phyloP scores from a whole-genome alignment of 345 rosid genomes.

The Erucastrum elatum region DNA sequence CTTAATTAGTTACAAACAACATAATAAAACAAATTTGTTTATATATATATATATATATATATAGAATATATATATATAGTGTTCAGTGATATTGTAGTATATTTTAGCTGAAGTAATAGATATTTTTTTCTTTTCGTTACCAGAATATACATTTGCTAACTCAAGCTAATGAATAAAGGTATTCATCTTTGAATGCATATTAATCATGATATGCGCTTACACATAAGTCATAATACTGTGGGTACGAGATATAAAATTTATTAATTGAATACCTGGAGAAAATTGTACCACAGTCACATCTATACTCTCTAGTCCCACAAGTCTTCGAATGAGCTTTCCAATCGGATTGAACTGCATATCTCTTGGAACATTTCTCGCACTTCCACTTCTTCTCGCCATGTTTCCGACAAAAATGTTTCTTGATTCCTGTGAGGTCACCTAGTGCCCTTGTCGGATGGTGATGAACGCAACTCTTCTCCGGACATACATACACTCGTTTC shows the following conservation, averaged over 20 bases:
- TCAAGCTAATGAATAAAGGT: background rate
- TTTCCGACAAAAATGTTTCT: constrained; percentile 92
- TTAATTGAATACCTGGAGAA: constrained; percentile 66
- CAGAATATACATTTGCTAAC: background rate
- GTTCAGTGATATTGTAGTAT: background rate
- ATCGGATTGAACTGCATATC: constrained; percentile 95
- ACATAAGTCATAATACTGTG: background rate
- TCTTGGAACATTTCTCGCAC: constrained; percentile 92
- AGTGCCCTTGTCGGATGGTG: constrained; percentile 93
- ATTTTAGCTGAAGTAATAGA: background rate
- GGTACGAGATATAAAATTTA: background rate
- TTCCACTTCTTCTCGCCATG: constrained; percentile 99
- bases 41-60: background rate
- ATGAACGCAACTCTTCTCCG: constrained; percentile 85
- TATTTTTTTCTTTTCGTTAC: background rate
- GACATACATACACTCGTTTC: constrained; percentile 94
- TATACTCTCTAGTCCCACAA: constrained; percentile 94
- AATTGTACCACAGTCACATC: constrained; percentile 90
- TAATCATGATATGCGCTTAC: background rate
- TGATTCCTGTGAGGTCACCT: constrained; percentile 94
- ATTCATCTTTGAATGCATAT: constrained; percentile 1
- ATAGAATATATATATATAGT: background rate
- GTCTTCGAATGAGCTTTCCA: constrained; percentile 99
- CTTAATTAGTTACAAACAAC: background rate
- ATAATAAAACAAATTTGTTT: background rate